Base-by-base conservation (phyloP, 306 rosid species). In the Dicorynia guianensis region DNA sequence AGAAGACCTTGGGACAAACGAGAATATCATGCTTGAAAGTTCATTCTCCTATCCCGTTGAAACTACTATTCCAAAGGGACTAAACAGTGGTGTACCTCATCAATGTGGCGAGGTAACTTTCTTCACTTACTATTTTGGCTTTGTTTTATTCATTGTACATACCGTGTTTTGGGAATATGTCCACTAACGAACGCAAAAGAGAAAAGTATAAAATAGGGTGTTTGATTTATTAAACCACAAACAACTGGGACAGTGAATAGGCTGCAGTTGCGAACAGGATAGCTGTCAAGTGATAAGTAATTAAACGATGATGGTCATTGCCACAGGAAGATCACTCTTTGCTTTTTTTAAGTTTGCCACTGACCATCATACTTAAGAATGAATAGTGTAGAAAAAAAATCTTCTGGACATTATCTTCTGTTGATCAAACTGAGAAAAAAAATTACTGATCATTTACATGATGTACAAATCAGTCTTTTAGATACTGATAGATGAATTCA, bases 41-140 rank as follows among this genome's bases (percentile, higher is more conserved):
- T 67, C 89, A 34, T 71, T 76, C 62, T 71, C 88, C 62, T 71
- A 85, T 40, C 80, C 69, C 65, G 82, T 83, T 56, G 84, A 76
- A 63, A 84, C 86, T 62, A 53, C 25, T 20, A 75, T 76, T 75
- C 89, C 90, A 8, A 43, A 76, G 48, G 82, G 82, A 47, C 72
- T 79, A 36, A 70, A 6, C 42, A 85, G 69, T 64, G 79, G 59
- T 47, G 60, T 66, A 63, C 46, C 78, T 36, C 86, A 85, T 88
- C 93, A 87, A 78, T 92, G 98, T 77, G 83, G 85, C 33, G 88
- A 82, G 97, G 98, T 92, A 87, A 83, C 59, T 34, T 63, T 12
- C 62, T 75, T 36, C 34, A 49, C 49, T 35, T 54, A 72, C 53
- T 39, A 25, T 11, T 66, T 63, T 44, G 11, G 49, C 5, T n/a